Base-by-base conservation (phyloP, 2,329 filamentous ascomycete genomes). In the Grosmannia penicillata region DNA sequence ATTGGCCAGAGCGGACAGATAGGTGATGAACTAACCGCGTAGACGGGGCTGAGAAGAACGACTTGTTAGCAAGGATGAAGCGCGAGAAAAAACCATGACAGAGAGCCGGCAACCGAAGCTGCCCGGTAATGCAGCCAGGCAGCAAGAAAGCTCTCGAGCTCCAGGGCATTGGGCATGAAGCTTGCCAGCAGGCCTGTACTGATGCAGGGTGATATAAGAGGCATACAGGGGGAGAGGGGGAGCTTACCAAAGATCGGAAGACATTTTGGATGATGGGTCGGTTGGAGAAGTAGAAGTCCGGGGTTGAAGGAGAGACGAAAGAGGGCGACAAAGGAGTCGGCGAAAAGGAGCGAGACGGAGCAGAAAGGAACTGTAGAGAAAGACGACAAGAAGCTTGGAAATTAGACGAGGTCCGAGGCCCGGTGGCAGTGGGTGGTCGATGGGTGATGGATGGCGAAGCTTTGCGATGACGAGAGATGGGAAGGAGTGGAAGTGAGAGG, bases 11-110 rank as follows among this genome's bases (percentile, higher is more conserved):
- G 33, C 9, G 29, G 13, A 31, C n/a, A n/a, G n/a, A n/a, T n/a
- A n/a, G n/a, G n/a, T n/a, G n/a, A n/a, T n/a, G n/a, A 56, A 94
- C 89, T 85, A 77, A 96, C 91, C 75, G 91, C 85, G 72, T 96
- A 98, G 58, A 93, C 89, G 68, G 89, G 89, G 72, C 89, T 98
- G 54, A 57, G 45, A 43, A 43, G 34, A 41, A 34, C 17, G 4
- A 28, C 15, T 3, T 26, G 42, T 47, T 29, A 47, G 45, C 37
- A 30, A 33, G 18, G 17, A n/a, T 27, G 18, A 14, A 31, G 4
- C 31, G 10, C 13, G 9, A n/a, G 13, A 11, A 21, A 28, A 15
- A 25, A 9, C 10, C 19, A 13, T 10, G 18, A 18, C 3, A 24
- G 31, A 6, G 25, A 32, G 19, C n/a, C n/a, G n/a, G 39, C 21